A percentile compares a stretch with the other conserved stretches of the same genome.
Conservation (phyloP, 768 basidiomycete species). For the Rubroboletus pulcherrimus region DNA sequence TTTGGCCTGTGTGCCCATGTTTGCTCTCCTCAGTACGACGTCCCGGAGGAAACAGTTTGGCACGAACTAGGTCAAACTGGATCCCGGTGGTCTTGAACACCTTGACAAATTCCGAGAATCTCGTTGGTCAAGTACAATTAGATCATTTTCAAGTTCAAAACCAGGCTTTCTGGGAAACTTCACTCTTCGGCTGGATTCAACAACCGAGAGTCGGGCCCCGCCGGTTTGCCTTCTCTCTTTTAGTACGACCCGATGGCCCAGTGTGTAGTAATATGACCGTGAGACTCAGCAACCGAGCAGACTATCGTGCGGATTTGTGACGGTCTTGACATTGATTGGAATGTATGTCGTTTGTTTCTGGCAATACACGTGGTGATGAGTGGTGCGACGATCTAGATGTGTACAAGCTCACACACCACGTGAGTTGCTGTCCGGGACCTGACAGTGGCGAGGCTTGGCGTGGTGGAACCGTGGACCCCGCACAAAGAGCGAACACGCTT, state of each 20-base stretch:
- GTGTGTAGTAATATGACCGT: not conserved
- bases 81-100: not conserved
- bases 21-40: not conserved
- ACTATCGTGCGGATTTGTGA: not conserved
- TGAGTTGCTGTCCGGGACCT: not conserved
- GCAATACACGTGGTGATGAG: not conserved
- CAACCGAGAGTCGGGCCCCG: not conserved
- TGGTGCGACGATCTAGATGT: not conserved
- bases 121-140: not conserved
- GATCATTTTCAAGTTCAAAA: not conserved
- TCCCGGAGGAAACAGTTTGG: not conserved
- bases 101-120: not conserved
- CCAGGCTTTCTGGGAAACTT: not conserved
- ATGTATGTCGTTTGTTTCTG: not conserved
- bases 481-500: slow-evolving; percentile 8
- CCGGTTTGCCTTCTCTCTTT: not conserved
- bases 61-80: not conserved
- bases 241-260: not conserved
- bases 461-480: not conserved
- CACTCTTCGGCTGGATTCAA: not conserved
- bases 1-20: not conserved
- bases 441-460: not conserved
- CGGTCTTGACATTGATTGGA: not conserved
- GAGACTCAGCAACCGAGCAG: not conserved
- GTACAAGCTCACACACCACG: not conserved